Base-by-base conservation (phyloP, 2,329 filamentous ascomycete genomes). In the Pleurostoma richardsiae region DNA sequence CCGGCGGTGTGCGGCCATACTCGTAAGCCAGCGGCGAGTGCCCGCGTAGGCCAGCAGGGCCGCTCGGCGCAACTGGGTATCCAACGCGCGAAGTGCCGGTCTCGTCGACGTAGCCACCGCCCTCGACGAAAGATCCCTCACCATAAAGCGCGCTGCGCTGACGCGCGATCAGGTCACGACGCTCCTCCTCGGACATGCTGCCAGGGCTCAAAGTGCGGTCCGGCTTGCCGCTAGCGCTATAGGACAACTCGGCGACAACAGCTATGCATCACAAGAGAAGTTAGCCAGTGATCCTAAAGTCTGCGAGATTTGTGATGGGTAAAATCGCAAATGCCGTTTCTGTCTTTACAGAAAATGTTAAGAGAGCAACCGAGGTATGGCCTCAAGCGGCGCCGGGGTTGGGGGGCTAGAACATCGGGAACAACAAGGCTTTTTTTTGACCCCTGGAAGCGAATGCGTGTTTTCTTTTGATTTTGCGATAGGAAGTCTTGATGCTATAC, bases 101-200 rank as follows among this genome's bases (percentile, higher is more conserved):
- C 60, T 91, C 88, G 51, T 90, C 86, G 43, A 83, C 75, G 59
- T 86, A 85, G 54, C 74, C 76, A 52, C 74, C 76, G 55, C 79
- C 81, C 55, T 85, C 83, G 62, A 85, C 82, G 64, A 89, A 86
- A 44, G 79, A 66, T 8, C 76, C 76, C 62, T 88, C 89, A 64
- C 90, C 90, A 68, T 97, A 99, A 56, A 99, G 73, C 54, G 92
- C 91, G 68, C 86, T 91, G 69, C 95, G 90, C 72, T 97, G 94
- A 63, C 92, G 91, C 58, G 91, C 88, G 69, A 97, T 95, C 67
- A 97, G 79, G 59, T 97, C 92, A 59, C 92, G 90, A 59, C 92
- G 92, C 62, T 96, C 91, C 60, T 96, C 91, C 73, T 97, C 94
- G 64, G 86, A 95, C 86, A 96, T 88, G 62, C 75, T 71, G 59